phyloP scores from a whole-genome alignment of 1,284 basidiomycete genomes.

The Trichosporon coremiiforme region DNA sequence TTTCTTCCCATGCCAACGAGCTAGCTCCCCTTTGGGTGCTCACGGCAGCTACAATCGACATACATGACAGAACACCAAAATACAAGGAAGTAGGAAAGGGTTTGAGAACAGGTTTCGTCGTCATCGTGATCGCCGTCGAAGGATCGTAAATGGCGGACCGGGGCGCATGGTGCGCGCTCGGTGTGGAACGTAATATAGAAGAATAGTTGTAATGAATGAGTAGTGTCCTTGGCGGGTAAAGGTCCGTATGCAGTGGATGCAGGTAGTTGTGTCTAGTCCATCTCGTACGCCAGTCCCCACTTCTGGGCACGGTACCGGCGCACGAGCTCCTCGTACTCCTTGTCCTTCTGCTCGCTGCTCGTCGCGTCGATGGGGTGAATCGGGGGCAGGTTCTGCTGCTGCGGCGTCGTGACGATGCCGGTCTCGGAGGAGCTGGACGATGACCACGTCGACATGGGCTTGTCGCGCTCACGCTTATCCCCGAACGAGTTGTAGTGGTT shows the following conservation, averaged over 20 bases:
- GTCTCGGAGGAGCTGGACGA: not conserved
- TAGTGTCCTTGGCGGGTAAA: not conserved
- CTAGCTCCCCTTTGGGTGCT: too few species aligned
- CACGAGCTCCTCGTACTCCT: constrained; percentile 14
- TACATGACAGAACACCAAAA: not conserved
- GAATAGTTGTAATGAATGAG: not conserved
- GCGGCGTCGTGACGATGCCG: not conserved
- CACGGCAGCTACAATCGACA: not conserved
- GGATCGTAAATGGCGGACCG: not conserved
- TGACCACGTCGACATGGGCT: constrained; percentile 7
- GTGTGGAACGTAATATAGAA: not conserved
- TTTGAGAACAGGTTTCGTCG: not conserved
- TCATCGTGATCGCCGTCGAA: not conserved
- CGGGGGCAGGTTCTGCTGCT: constrained; percentile 8
- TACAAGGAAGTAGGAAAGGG: not conserved
- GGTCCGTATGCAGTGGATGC: not conserved
- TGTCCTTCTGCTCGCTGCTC: constrained; percentile 3
- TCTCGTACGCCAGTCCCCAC: constrained; percentile 7
- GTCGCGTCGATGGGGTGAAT: not conserved
- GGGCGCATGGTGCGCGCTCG: not conserved
- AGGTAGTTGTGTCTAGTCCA: not conserved
- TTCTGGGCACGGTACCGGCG: constrained; percentile 10
- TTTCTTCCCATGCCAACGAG: too few species aligned
- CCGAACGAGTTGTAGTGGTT: not conserved
- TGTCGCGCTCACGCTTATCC: not conserved